Evolutionary conservation across 192 early-diverging fungal species (phyloP), one percentile per base, ranked within the genome.

Genomic region (Thamnidium elegans): DNA sequence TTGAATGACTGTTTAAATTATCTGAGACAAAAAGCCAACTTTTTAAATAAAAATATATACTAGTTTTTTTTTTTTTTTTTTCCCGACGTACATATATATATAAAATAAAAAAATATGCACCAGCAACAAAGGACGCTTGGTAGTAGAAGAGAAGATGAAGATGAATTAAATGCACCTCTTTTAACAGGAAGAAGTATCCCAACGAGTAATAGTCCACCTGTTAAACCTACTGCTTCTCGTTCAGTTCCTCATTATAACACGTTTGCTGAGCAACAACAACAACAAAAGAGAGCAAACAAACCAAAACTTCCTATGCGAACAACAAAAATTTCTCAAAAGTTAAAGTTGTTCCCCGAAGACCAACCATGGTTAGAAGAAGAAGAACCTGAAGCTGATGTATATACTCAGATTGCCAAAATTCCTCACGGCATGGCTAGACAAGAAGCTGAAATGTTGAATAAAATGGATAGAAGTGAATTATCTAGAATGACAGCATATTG

Each of bases 241-340:
- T 59, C 58, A 21, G 32, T 59, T 21, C 58, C 58, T 45, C 58
- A 59, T 23, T 59, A 59, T 26, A 20, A 59, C 19, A 59, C 58
- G 1, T 59, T 59, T 59, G 43, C 32, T 2, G 39, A 36, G 6
- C 52, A 30, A 32, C 31, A 13, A 55, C 30, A 17, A 55, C n/a
- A 19, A 58, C 10, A 26, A 48, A 48, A 14, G 46, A 48, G 46
- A 19, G 13, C 46, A 7, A 23, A 71, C 36, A 87, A 83, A 59
- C 47, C 76, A 32, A 86, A 87, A 77, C 82, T 85, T 31, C 89
- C 90, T 20, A 89, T 89, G 70, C 82, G 94, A 60, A 96, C 93
- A 17, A 92, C 94, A 46, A 96, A 96, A 73, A 92, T 85, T n/a
- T 91, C 92, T 43, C 92, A 94, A 71, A 96, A 96, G 79, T 76